phyloP scores from a whole-genome alignment of 331 rosid genomes.

The Stylosanthes scabra region DNA sequence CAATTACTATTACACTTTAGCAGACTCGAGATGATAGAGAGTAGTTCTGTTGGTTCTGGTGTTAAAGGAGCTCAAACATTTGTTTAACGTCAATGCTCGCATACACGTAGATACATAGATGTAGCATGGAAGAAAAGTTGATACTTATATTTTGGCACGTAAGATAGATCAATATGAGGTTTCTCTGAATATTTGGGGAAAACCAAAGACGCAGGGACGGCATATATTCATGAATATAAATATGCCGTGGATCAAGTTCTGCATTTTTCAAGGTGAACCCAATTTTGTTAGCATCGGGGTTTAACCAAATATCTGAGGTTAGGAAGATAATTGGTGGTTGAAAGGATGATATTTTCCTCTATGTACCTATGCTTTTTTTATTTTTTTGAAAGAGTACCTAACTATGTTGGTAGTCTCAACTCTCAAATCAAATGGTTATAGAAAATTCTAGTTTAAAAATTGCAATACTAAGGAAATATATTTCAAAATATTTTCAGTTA shows the following conservation, averaged over 20 bases:
- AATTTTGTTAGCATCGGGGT: neutral
- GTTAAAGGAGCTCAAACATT: conserved; percentile 34
- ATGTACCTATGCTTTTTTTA: neutral
- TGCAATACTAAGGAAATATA: too few relatives aligned
- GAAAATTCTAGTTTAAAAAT: neutral
- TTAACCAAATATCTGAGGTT: neutral
- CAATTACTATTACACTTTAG: conserved; percentile 51
- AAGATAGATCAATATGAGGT: conserved; percentile 1
- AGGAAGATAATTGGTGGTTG: neutral
- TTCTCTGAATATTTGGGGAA: neutral
- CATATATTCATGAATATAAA: neutral
- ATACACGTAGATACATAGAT: too few relatives aligned
- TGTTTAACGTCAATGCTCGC: neutral
- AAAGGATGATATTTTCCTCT: neutral
- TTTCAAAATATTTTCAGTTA: neutral
- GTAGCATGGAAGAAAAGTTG: neutral
- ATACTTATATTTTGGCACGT: conserved; percentile 4
- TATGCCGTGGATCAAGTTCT: neutral
- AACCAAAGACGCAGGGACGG: neutral
- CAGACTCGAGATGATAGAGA: conserved; percentile 45
- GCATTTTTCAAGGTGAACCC: conserved; percentile 4
- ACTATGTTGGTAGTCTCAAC: neutral
- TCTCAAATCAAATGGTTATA: neutral
- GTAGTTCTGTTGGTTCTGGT: conserved; percentile 42
- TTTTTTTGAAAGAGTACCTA: neutral